phyloP scores from a whole-genome alignment of 768 basidiomycete species.

The Boletus vinaceobasis region DNA sequence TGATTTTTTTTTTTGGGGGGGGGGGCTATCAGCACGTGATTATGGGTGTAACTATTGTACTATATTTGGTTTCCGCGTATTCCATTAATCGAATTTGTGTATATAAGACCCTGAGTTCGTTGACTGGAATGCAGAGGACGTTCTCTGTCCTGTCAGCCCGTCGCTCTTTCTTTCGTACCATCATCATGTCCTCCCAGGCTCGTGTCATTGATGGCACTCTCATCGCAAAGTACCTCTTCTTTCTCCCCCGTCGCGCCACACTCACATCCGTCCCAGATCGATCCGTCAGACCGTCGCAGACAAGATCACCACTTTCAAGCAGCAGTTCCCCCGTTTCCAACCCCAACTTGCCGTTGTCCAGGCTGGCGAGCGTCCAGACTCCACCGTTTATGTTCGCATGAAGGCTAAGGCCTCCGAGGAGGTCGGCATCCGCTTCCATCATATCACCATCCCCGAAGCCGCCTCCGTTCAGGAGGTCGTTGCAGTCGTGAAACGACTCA shows the following conservation, averaged over 20 bases:
- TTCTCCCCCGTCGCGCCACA: constrained; percentile 7
- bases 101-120: neutral
- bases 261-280: constrained; percentile 47
- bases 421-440: constrained; percentile 84
- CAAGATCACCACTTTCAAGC: constrained; percentile 61
- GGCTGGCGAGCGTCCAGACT: constrained; percentile 90
- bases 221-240: constrained; percentile 68
- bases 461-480: constrained; percentile 75
- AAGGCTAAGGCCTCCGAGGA: constrained; percentile 94
- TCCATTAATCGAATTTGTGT: neutral
- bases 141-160: neutral
- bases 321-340: constrained; percentile 80
- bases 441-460: constrained; percentile 68
- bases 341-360: constrained; percentile 92
- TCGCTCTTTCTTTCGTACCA: constrained; percentile 20
- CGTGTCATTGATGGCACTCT: constrained; percentile 79
- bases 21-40: constrained; percentile 22
- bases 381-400: constrained; percentile 92
- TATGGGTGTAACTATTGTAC: neutral
- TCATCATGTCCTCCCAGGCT: constrained; percentile 41
- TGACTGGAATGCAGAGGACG: constrained; percentile 1
- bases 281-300: constrained; percentile 75
- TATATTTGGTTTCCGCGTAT: neutral
- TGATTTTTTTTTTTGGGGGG: neutral
- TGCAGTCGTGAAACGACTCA: constrained; percentile 73